These are phyloP conservation scores for Spencermartinsiella ligniputridi DNA, from an alignment of 1,139 yeast genomes.

Conservation along the genomic window DNA sequence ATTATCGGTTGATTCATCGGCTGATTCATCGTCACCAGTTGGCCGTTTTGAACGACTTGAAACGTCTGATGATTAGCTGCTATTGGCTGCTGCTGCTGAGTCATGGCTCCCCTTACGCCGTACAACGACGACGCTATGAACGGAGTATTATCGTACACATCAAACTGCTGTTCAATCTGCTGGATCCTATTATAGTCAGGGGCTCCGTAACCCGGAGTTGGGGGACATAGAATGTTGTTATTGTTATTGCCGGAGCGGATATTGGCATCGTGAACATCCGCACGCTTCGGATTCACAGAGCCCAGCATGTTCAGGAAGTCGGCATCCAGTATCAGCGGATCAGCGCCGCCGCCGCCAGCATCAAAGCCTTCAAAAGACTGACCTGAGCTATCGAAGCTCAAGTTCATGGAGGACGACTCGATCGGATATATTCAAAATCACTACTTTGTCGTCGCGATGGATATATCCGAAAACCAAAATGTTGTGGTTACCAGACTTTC, in stretches of 20 bases:
- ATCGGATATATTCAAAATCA: too few species aligned
- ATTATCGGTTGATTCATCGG: background rate
- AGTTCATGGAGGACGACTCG: too few species aligned
- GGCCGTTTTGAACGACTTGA: background rate
- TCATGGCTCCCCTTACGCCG: conserved; percentile 1
- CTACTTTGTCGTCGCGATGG: too few species aligned
- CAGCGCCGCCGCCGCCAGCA: background rate
- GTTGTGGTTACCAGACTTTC: too few species aligned
- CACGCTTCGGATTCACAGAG: conserved; percentile 1
- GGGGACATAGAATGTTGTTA: conserved; percentile 11
- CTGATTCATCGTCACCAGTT: background rate
- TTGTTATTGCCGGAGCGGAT: background rate
- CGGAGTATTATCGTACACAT: conserved; percentile 10
- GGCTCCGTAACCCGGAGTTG: conserved; percentile 14
- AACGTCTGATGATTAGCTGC: background rate
- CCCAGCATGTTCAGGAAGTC: background rate
- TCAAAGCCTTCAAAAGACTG: too few species aligned
- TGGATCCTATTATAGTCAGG: conserved; percentile 12
- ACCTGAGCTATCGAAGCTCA: background rate
- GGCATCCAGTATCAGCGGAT: background rate
- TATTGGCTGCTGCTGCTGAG: background rate
- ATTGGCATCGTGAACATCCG: background rate
- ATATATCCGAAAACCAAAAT: too few species aligned
- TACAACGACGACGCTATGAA: conserved; percentile 15
- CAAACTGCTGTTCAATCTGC: conserved; percentile 13